Evolutionary conservation across 768 basidiomycete genomes (phyloP), one percentile per base, ranked within the genome.

Genomic region (Favolaschia claudopus): DNA sequence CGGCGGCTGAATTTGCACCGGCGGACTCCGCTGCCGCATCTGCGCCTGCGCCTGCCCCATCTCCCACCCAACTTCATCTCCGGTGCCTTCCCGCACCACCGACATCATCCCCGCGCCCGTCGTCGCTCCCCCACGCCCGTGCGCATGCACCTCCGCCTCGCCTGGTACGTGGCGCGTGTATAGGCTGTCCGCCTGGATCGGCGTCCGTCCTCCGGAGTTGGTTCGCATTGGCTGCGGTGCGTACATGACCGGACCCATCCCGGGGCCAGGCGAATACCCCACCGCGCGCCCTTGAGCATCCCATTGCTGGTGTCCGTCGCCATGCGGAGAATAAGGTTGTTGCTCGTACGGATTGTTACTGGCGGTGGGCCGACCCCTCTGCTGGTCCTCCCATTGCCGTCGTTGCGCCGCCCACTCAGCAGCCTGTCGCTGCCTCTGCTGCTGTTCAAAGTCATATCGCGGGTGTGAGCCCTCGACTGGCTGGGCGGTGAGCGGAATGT

Each of bases 221-320:
- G 56, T 55, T 10, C 55, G 55, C 52, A 74, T 76, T 19, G 86
- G 85, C 50, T 81, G 77, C 8, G 87, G 86, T 10, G 85, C 83
- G 36, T 82, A 72, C 51, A 88, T 43, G 19, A 64, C 49, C 43
- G 46, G 53, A n/a, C n/a, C n/a, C 50, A 31, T 69, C 31, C 63
- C 76, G 22, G 79, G 79, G 49, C 83, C 81, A 9, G 72, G 29
- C 10, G 75, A 65, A 62, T 82, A 80, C 20, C 85, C 84, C 7
- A 84, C 64, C 12, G 85, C 85, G 47, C 63, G 79, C 20, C 85
- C 83, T 13, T 63, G 60, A n/a, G 63, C 72, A 62, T 83, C 84
- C 85, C 85, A 87, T 68, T 77, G 77, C 67, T 86, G 85, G 63
- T 77, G 72, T n/a, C n/a, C n/a, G n/a, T n/a, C n/a, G n/a, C n/a